phyloP scores from a whole-genome alignment of 1,284 basidiomycete species.

The Vanrija sp. region DNA sequence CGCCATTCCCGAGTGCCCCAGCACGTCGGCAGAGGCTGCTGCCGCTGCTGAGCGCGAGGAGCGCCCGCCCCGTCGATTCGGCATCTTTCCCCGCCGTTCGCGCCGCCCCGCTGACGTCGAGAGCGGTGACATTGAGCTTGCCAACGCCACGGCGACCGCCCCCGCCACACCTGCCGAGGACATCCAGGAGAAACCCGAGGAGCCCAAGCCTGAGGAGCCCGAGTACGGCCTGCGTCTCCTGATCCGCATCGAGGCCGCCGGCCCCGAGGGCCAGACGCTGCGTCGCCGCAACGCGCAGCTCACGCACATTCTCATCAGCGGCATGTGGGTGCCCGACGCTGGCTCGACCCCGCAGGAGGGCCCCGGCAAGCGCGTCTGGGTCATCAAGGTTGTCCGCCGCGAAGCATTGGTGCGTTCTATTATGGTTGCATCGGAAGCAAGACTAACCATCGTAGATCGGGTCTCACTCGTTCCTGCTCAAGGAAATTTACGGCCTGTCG shows the following conservation, averaged over 20 bases:
- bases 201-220: constrained; percentile 48
- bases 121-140: constrained; percentile 41
- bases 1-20: constrained; percentile 27
- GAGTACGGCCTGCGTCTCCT: constrained; percentile 67
- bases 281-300: constrained; percentile 71
- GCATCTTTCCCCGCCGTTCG: constrained; percentile 29
- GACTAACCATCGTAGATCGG: constrained; percentile 57
- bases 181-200: constrained; percentile 38
- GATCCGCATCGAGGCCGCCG: constrained; percentile 70
- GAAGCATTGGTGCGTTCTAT: constrained; percentile 59
- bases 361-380: constrained; percentile 61
- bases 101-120: constrained; percentile 36
- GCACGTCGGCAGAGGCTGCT: not conserved
- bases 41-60: not conserved
- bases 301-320: constrained; percentile 78
- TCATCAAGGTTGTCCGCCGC: constrained; percentile 81
- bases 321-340: constrained; percentile 55
- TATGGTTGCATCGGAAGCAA: constrained; percentile 3
- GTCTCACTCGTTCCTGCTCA: constrained; percentile 80
- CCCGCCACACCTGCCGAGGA: constrained; percentile 40
- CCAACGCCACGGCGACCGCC: constrained; percentile 23
- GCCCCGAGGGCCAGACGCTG: constrained; percentile 57
- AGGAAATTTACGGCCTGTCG: constrained; percentile 83
- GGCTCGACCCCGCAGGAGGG: constrained; percentile 13
- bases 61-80: constrained; percentile 25